Evolutionary conservation across 176 grass and related monocot species (phyloP), one percentile per base, ranked within the genome.

Genomic region (Elymus sibiricus): DNA sequence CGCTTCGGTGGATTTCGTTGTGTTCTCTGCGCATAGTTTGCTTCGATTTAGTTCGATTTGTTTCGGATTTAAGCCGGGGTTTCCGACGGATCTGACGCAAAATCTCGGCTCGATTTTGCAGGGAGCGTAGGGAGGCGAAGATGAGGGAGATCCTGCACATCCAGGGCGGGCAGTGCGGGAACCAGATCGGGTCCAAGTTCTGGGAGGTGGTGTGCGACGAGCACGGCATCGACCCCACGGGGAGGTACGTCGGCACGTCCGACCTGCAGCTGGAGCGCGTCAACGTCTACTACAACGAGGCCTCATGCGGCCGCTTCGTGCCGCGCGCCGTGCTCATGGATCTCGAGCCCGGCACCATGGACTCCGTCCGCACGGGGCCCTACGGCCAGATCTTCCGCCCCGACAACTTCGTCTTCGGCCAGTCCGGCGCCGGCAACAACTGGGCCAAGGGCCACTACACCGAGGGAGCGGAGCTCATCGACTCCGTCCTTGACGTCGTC

Each of bases 401-500:
- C 3, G 95, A 98, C 39, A 98, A 95, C 86, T 98, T 98, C 88
- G 91, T 98, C 44, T 95, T 95, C 82, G 93, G 93, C 32, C 93
- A 98, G 87, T 93, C 93, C 10, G 95, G 95, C 11, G 95, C 95
- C 10, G 93, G 93, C 2, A 98, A 98, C 87, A 98, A 98, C 93
- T 98, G 93, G 95, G 95, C 93, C 60, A 98, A 98, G 89, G 95
- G 95, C 0, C 95, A 98, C 91, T 98, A 98, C 85, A 98, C 95
- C 28, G 95, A 98, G 89, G 95, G 95, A 51, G 95, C 95, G 0
- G 92, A 97, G 90, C 87, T 97, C 83, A 98, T 98, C 67, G 95
- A 98, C n/a, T 83, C 95, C 64, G 89, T 98, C 42, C 87, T 98
- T 19, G 95, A 98, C 68, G 93, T 98, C 77, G 95, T 98, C 4